phyloP scores from a whole-genome alignment of 1,139 yeast genomes.

The Meyerozyma athensensis region DNA sequence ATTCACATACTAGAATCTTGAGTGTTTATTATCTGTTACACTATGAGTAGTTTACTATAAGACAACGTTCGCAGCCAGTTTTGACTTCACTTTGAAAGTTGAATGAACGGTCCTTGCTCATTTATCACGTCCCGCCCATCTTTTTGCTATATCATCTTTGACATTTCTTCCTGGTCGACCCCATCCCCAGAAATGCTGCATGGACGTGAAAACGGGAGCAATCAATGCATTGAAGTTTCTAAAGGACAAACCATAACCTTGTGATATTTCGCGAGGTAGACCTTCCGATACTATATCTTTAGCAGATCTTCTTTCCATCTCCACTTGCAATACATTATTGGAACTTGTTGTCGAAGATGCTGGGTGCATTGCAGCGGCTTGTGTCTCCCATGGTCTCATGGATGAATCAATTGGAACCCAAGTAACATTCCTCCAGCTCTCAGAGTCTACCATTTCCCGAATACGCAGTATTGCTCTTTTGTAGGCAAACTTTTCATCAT shows the following conservation, averaged over 20 bases:
- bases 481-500: constrained; percentile 73
- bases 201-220: constrained; percentile 46
- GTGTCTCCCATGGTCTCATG: constrained; percentile 62
- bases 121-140: constrained; percentile 34
- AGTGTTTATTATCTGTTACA: too few relatives aligned
- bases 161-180: constrained; percentile 42
- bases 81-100: too few relatives aligned
- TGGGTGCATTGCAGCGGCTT: background rate
- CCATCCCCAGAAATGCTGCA: constrained; percentile 62
- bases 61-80: too few relatives aligned
- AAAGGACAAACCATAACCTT: constrained; percentile 21
- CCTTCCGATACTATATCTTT: constrained; percentile 11
- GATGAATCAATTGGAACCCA: constrained; percentile 54
- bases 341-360: background rate
- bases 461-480: constrained; percentile 68
- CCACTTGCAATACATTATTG: background rate
- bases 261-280: constrained; percentile 25
- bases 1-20: too few relatives aligned
- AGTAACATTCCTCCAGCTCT: constrained; percentile 44
- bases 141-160: constrained; percentile 48
- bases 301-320: constrained; percentile 9
- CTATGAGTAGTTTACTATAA: too few relatives aligned
- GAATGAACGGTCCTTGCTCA: too few relatives aligned
- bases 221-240: constrained; percentile 22
- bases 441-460: constrained; percentile 60